Conservation (phyloP, 2,329 filamentous ascomycete genomes). For the Verticillium isaacii region DNA sequence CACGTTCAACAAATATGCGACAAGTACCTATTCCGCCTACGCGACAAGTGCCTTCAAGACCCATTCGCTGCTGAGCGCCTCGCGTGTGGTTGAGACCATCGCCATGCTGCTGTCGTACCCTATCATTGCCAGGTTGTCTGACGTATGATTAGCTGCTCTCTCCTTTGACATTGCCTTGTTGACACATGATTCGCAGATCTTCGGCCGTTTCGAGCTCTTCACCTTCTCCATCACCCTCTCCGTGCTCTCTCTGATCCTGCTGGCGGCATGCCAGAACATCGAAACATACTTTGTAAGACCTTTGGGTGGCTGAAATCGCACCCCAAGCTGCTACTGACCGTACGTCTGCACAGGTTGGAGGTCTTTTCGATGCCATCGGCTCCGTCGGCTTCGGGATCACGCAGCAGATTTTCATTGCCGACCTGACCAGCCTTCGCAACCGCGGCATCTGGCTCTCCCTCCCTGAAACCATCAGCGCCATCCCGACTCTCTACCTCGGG, state of each 20-base stretch:
- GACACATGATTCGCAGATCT: constrained; percentile 35
- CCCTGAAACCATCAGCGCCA: constrained; percentile 36
- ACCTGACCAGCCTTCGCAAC: constrained; percentile 36
- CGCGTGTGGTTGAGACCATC: constrained; percentile 41
- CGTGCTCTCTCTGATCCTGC: constrained; percentile 55
- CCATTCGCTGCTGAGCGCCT: constrained; percentile 44
- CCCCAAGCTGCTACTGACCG: constrained; percentile 39
- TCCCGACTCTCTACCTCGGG: constrained; percentile 26
- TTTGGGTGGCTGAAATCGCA: constrained; percentile 47
- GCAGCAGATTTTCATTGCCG: constrained; percentile 35
- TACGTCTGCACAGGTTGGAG: constrained; percentile 31
- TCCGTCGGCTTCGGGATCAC: constrained; percentile 25
- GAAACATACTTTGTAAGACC: constrained; percentile 56
- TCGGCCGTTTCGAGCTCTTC: constrained; percentile 43
- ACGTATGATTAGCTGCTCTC: constrained; percentile 20
- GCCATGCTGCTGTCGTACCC: constrained; percentile 51
- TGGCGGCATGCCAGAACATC: constrained; percentile 54
- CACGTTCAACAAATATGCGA: constrained; percentile 24
- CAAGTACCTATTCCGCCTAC: constrained; percentile 24
- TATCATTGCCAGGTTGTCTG: constrained; percentile 54
- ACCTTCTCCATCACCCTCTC: constrained; percentile 35
- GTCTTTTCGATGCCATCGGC: constrained; percentile 58
- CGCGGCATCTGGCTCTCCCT: constrained; percentile 36
- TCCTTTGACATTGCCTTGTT: background rate
- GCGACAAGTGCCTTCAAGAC: constrained; percentile 33